phyloP scores from a whole-genome alignment of 2,329 filamentous ascomycete species.

The Tolypocladium sp. region DNA sequence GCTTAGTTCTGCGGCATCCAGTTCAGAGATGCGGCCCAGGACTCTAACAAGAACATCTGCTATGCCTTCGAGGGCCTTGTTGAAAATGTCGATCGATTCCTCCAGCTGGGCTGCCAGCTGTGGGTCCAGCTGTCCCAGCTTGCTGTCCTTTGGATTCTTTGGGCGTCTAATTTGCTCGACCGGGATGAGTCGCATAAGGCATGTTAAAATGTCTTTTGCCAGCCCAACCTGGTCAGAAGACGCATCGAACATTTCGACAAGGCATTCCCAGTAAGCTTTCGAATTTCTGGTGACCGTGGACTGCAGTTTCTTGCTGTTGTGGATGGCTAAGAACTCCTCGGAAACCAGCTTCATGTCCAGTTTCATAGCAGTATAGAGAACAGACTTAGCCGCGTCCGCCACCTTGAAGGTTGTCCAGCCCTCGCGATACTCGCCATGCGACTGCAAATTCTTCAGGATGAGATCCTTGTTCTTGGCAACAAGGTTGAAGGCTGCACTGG shows the following conservation, averaged over 20 bases:
- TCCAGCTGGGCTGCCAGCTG: conserved; percentile 16
- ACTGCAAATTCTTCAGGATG: conserved; percentile 33
- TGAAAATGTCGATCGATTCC: conserved; percentile 56
- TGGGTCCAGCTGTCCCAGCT: conserved; percentile 1
- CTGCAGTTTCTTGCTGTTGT: conserved; percentile 50
- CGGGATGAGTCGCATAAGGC: conserved; percentile 60
- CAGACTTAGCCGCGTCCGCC: conserved; percentile 32
- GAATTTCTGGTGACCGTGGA: conserved; percentile 63
- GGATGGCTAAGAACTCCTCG: conserved; percentile 47
- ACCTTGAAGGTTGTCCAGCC: conserved; percentile 31
- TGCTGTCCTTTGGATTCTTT: conserved; percentile 39
- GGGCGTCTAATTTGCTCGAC: conserved; percentile 62
- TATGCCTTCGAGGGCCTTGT: conserved; percentile 53
- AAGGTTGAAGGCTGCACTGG: conserved; percentile 56
- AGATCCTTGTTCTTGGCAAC: conserved; percentile 54
- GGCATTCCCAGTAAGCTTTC: conserved; percentile 25
- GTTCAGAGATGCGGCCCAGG: conserved; percentile 70
- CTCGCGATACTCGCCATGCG: conserved; percentile 15
- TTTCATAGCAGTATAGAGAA: conserved; percentile 45
- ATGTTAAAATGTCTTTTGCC: conserved; percentile 64
- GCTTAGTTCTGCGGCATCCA: conserved; percentile 59
- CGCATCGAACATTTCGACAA: conserved; percentile 65
- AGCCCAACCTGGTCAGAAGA: conserved; percentile 63
- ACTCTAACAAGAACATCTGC: conserved; percentile 58
- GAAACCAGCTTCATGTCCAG: conserved; percentile 33